Conservation (phyloP, 768 basidiomycete species). For the Pulveroboletus frians region DNA sequence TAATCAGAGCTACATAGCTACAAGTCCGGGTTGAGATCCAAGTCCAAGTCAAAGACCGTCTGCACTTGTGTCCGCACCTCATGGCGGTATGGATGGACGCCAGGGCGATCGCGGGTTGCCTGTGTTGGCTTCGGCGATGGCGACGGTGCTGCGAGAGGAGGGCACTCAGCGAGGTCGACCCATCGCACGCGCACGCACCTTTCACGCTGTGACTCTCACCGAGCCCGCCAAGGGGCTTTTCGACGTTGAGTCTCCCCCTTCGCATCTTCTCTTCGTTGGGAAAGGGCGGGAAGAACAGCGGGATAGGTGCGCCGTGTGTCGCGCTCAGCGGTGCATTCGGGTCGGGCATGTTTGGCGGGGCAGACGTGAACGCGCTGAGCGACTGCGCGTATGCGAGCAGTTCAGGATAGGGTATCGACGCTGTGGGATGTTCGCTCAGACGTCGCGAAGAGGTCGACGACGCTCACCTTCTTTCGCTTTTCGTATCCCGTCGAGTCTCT, state of each 20-base stretch:
- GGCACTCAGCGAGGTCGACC: neutral
- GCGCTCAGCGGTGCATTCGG: conserved; percentile 42
- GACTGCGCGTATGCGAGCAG: conserved; percentile 81
- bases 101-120: conserved; percentile 43
- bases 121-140: conserved; percentile 52
- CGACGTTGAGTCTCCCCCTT: conserved; percentile 70
- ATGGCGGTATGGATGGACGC: conserved; percentile 65
- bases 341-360: conserved; percentile 84
- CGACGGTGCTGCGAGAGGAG: conserved; percentile 46
- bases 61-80: conserved; percentile 58
- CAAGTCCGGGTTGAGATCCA: conserved; percentile 82
- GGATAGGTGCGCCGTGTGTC: conserved; percentile 63
- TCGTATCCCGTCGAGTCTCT: conserved; percentile 62
- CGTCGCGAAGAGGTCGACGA: neutral
- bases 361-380: conserved; percentile 80
- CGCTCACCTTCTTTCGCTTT: conserved; percentile 63
- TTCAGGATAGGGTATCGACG: conserved; percentile 76
- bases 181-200: conserved; percentile 40
- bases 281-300: conserved; percentile 84
- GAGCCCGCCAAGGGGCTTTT: conserved; percentile 69
- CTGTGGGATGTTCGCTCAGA: conserved; percentile 33
- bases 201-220: conserved; percentile 82
- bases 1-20: conserved; percentile 29
- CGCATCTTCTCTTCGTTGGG: conserved; percentile 92
- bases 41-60: conserved; percentile 71